Conservation (phyloP, 169 alveolate genomes). For the Neospora caninum region DNA sequence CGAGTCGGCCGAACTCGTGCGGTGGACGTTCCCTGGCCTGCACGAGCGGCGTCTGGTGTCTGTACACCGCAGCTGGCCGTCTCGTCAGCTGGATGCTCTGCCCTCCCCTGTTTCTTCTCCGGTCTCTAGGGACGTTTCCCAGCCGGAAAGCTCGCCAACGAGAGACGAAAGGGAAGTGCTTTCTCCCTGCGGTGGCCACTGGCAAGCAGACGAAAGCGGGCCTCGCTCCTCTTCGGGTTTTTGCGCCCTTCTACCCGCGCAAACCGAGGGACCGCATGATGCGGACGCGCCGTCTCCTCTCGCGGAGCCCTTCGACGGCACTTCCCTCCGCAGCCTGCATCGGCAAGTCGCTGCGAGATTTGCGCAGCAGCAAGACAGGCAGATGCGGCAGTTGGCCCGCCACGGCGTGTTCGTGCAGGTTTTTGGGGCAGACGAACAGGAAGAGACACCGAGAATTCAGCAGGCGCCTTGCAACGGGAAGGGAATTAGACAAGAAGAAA, state of each 20-base stretch:
- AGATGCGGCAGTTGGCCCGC: background rate
- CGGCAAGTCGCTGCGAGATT: background rate
- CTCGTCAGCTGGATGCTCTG: background rate
- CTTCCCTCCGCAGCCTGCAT: background rate
- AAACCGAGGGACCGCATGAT: no score
- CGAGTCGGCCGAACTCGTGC: background rate
- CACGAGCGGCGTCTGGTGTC: constrained; percentile 3
- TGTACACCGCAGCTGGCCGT: background rate
- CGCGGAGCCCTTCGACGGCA: background rate
- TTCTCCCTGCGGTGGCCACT: no score
- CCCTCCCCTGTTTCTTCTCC: background rate
- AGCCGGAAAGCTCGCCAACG: no score
- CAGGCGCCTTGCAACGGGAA: background rate
- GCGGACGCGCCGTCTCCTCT: no score
- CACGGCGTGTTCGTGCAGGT: background rate
- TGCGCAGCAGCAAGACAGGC: background rate
- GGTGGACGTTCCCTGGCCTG: background rate
- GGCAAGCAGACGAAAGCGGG: no score
- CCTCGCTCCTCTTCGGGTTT: no score
- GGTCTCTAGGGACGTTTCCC: no score
- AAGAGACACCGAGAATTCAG: background rate
- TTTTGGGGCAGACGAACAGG: background rate
- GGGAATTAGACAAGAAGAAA: no score
- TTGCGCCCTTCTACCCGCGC: no score
- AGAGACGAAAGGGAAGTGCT: no score